These are phyloP conservation scores for Yamadazyma nakazawae DNA, from an alignment of 805 yeast species.

Conservation along the genomic window DNA sequence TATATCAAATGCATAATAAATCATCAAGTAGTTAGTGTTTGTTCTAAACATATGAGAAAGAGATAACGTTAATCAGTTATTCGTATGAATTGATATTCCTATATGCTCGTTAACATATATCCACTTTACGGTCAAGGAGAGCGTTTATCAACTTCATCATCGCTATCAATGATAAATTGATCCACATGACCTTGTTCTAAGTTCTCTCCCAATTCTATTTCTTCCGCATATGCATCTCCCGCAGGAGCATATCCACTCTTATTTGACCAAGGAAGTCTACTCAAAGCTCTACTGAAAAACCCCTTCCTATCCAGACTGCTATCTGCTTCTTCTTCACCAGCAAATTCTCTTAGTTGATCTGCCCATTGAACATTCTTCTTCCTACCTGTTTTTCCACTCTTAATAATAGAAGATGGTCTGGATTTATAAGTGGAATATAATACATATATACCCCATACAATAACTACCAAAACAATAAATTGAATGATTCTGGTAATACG, in stretches of 20 bases:
- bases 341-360: conserved; percentile 35
- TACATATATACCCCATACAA: conserved; percentile 41
- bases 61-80: too few species aligned
- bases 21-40: too few species aligned
- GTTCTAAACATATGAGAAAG: too few species aligned
- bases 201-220: conserved; percentile 43
- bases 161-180: conserved; percentile 48
- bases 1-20: too few species aligned
- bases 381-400: conserved; percentile 28
- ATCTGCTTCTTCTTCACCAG: conserved; percentile 26
- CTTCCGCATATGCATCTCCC: conserved; percentile 25
- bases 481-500: conserved; percentile 38
- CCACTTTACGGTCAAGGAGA: not conserved
- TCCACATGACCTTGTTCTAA: conserved; percentile 20
- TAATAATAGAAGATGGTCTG: conserved; percentile 41
- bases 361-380: conserved; percentile 50
- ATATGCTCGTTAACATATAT: not conserved
- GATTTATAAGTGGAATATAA: conserved; percentile 36
- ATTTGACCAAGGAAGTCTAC: conserved; percentile 26
- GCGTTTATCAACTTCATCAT: conserved; percentile 34
- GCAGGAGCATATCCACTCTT: conserved; percentile 10
- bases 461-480: conserved; percentile 33
- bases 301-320: conserved; percentile 24
- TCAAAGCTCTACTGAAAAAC: conserved; percentile 33
- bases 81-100: not conserved